phyloP scores from a whole-genome alignment of 148 eudicot species.

The Fagopyrum homotropicum region DNA sequence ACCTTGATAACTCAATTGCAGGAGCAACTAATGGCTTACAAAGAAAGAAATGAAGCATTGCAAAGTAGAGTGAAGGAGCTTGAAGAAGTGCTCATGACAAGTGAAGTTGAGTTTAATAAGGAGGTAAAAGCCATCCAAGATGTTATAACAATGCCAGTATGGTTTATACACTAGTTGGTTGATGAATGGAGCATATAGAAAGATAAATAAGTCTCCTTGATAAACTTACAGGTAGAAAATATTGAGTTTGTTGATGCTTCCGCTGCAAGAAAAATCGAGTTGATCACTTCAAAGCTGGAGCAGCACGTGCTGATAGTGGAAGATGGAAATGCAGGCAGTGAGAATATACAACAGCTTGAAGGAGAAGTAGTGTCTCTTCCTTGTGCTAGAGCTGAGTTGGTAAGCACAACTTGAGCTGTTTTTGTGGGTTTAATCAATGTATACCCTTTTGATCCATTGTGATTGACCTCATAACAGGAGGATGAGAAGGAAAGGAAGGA shows the following conservation, averaged over 20 bases:
- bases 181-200: no score
- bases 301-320: conserved; percentile 25
- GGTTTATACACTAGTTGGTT: no score
- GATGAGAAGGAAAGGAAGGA: conserved; percentile 51
- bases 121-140: conserved; percentile 26
- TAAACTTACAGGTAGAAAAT: conserved; percentile 20
- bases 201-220: no score
- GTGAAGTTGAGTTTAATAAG: conserved; percentile 38
- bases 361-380: conserved; percentile 30
- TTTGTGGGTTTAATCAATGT: neutral
- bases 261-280: conserved; percentile 26
- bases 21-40: conserved; percentile 39
- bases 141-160: neutral
- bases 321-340: conserved; percentile 20
- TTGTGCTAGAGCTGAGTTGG: conserved; percentile 22
- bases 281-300: conserved; percentile 25
- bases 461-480: conserved; percentile 28
- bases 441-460: neutral
- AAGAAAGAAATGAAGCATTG: conserved; percentile 29
- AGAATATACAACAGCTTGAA: conserved; percentile 27
- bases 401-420: conserved; percentile 7
- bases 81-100: conserved; percentile 36
- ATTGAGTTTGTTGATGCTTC: conserved; percentile 17
- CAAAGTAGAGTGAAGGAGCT: conserved; percentile 39
- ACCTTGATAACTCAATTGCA: conserved; percentile 33